Evolutionary conservation across 768 basidiomycete species (phyloP).

Genomic region (Hemileccinum rubropunctum): DNA sequence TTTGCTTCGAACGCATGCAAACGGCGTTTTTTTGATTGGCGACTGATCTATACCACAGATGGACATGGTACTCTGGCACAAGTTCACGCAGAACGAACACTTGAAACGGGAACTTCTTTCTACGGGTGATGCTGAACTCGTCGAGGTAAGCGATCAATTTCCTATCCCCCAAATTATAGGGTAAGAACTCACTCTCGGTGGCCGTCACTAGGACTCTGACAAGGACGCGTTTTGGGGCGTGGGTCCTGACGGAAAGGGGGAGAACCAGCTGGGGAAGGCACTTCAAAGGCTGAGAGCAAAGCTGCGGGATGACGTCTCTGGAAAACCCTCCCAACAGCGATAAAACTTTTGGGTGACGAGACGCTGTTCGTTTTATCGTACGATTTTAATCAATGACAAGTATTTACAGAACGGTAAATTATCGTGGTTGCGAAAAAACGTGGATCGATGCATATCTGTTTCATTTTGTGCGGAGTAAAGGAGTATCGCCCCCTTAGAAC

Average conservation of each 20-base stretch:
- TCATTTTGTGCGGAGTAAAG: slow-evolving; percentile 26
- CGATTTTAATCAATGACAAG: slow-evolving; percentile 28
- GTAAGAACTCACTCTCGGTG: slow-evolving; percentile 15
- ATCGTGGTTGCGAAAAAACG: slow-evolving; percentile 28
- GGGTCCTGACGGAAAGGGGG: slow-evolving; percentile 36
- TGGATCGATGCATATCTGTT: slow-evolving; percentile 26
- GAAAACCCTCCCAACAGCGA: slow-evolving; percentile 14
- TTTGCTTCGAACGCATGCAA: slow-evolving; percentile 14
- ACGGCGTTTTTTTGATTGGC: slow-evolving; percentile 3
- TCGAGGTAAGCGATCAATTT: slow-evolving; percentile 34
- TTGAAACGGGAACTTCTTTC: slow-evolving; percentile 35
- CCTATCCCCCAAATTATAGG: neutral
- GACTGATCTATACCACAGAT: slow-evolving; percentile 25
- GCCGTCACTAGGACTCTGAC: slow-evolving; percentile 23
- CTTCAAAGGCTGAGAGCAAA: slow-evolving; percentile 36
- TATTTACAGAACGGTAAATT: slow-evolving; percentile 19
- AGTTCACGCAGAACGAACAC: slow-evolving; percentile 40
- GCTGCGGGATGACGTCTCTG: slow-evolving; percentile 25
- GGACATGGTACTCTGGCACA: slow-evolving; percentile 38
- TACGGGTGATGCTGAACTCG: slow-evolving; percentile 37
- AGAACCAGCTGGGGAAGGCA: slow-evolving; percentile 42
- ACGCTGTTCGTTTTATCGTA: slow-evolving; percentile 22
- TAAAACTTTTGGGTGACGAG: slow-evolving; percentile 12
- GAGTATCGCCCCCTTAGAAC: slow-evolving; percentile 29
- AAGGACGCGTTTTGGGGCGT: slow-evolving; percentile 43